These are phyloP conservation scores for Russula dissimulans DNA, from an alignment of 768 basidiomycete genomes.

Conservation along the genomic window DNA sequence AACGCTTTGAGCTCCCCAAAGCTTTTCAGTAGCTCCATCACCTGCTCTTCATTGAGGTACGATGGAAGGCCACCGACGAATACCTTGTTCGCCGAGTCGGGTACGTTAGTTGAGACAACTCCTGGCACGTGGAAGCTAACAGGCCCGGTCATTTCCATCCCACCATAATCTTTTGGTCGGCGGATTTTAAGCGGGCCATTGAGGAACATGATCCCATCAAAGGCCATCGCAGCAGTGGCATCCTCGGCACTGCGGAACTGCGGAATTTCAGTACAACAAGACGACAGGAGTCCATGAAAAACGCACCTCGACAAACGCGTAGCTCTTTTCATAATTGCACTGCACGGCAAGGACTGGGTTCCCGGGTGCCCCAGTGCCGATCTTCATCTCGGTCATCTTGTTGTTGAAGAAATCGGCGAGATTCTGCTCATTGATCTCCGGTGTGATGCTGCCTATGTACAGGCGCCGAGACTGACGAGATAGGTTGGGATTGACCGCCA, in stretches of 20 bases:
- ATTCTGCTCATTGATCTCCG: slow-evolving; percentile 88
- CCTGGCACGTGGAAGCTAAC: slow-evolving; percentile 82
- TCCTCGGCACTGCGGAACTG: slow-evolving; percentile 98
- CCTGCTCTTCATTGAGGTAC: slow-evolving; percentile 96
- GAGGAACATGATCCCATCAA: slow-evolving; percentile 94
- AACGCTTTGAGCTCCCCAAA: slow-evolving; percentile 98
- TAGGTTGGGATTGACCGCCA: slow-evolving; percentile 78
- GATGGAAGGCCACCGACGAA: slow-evolving; percentile 94
- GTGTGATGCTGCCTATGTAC: slow-evolving; percentile 95
- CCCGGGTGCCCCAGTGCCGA: slow-evolving; percentile 75
- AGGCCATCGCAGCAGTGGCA: slow-evolving; percentile 92
- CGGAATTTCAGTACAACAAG: slow-evolving; percentile 1
- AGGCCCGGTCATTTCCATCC: slow-evolving; percentile 40
- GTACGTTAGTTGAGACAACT: slow-evolving; percentile 92
- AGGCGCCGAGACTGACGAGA: slow-evolving; percentile 90
- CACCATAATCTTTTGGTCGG: slow-evolving; percentile 94
- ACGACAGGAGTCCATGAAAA: slow-evolving; percentile 5
- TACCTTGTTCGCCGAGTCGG: slow-evolving; percentile 95
- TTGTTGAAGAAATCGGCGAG: slow-evolving; percentile 90
- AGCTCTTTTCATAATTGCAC: slow-evolving; percentile 98
- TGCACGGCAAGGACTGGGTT: slow-evolving; percentile 91
- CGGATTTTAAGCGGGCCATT: slow-evolving; percentile 96
- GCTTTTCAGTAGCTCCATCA: slow-evolving; percentile 93
- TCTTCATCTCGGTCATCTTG: slow-evolving; percentile 89
- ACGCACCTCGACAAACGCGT: slow-evolving; percentile 93